Conservation (phyloP, 371 early-diverging fungal species). For the Syncephalastrum contaminatum region DNA sequence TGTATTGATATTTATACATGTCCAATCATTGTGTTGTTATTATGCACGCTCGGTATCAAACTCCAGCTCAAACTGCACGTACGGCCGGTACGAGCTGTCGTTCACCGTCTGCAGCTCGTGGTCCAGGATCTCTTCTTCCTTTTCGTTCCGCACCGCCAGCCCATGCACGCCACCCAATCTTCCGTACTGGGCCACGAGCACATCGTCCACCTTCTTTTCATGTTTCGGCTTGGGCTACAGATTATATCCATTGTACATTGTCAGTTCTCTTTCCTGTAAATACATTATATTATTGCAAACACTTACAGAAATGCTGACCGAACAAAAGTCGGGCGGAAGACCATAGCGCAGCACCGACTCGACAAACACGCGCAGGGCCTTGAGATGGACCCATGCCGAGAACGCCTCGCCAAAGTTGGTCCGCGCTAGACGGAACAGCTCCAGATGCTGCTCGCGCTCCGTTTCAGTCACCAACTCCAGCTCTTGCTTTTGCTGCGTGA, state of each 20-base stretch:
- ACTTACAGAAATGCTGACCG: constrained; percentile 74
- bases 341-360: constrained; percentile 98
- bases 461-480: constrained; percentile 67
- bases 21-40: background rate
- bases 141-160: constrained; percentile 24
- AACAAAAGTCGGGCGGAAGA: constrained; percentile 91
- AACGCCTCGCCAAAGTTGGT: constrained; percentile 94
- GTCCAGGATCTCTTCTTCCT: constrained; percentile 66
- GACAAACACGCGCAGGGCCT: constrained; percentile 90
- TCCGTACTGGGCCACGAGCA: constrained; percentile 68
- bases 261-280: constrained; percentile 1
- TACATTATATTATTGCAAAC: background rate
- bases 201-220: constrained; percentile 74
- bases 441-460: constrained; percentile 77
- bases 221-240: constrained; percentile 73
- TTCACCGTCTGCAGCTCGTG: constrained; percentile 78
- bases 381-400: constrained; percentile 90
- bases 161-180: constrained; percentile 62
- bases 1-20: no score
- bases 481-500: constrained; percentile 74
- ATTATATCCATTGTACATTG: constrained; percentile 7
- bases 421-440: constrained; percentile 81
- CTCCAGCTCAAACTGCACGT: constrained; percentile 78
- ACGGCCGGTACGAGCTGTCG: constrained; percentile 89
- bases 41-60: constrained; percentile 53